Conservation (phyloP, 768 basidiomycete species). For the Rhizopogon vulgaris region DNA sequence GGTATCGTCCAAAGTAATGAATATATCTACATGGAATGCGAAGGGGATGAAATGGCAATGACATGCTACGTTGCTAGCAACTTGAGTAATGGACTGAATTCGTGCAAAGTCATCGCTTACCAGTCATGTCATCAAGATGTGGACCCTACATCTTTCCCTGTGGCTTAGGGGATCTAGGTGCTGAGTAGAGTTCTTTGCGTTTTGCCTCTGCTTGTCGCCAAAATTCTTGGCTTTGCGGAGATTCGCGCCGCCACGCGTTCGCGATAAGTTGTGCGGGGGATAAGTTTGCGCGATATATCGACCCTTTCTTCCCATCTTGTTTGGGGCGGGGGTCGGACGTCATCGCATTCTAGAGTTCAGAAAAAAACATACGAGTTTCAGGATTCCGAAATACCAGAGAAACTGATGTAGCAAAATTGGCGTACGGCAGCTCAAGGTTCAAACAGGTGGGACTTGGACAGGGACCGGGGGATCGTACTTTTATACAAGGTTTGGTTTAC, state of each 20-base stretch:
- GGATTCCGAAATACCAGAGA: conserved; percentile 15
- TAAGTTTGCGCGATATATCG: conserved; percentile 22
- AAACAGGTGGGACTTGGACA: conserved; percentile 22
- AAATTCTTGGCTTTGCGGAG: conserved; percentile 48
- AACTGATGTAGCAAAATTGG: conserved; percentile 26
- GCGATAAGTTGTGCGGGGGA: conserved; percentile 61
- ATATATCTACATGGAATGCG: conserved; percentile 27
- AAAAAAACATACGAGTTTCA: conserved; percentile 20
- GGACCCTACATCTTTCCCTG: conserved; percentile 47
- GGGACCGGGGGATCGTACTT: conserved; percentile 24
- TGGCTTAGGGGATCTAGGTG: conserved; percentile 28
- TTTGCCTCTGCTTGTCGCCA: conserved; percentile 56
- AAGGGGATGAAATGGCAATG: conserved; percentile 12
- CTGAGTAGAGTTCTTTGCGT: conserved; percentile 38
- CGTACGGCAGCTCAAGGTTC: conserved; percentile 33
- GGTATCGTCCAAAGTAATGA: conserved; percentile 17
- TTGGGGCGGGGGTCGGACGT: conserved; percentile 29
- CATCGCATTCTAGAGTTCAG: conserved; percentile 27
- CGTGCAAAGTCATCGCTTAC: conserved; percentile 9
- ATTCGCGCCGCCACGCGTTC: conserved; percentile 61
- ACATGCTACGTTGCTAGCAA: background rate
- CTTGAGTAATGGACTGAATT: background rate
- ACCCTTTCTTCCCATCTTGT: conserved; percentile 28
- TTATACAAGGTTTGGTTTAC: conserved; percentile 30
- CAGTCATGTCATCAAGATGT: conserved; percentile 10